Percentiles rank a stretch among this genome's conserved stretches.
Conservation (phyloP, 1,284 basidiomycete species). For the Prillingera fragicola region DNA sequence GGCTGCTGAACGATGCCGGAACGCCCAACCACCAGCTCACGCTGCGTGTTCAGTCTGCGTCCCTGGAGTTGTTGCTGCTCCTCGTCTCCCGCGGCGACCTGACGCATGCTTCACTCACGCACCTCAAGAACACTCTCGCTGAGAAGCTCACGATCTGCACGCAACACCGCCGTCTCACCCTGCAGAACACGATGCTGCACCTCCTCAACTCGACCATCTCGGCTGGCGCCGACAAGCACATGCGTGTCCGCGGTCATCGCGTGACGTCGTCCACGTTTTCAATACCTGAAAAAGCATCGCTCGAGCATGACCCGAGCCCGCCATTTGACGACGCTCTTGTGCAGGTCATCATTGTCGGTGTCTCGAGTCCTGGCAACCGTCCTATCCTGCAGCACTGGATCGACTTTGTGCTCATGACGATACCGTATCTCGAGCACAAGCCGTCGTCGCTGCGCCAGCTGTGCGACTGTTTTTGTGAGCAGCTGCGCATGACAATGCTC, state of each 20-base stretch:
- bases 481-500: conserved; percentile 56
- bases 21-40: conserved; percentile 50
- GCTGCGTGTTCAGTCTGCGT: conserved; percentile 60
- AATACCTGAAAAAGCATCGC: conserved; percentile 9
- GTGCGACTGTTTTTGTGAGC: conserved; percentile 71
- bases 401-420: conserved; percentile 87
- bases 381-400: conserved; percentile 89
- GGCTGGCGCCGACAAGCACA: conserved; percentile 48
- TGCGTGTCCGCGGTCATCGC: too few species aligned
- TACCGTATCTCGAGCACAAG: conserved; percentile 57
- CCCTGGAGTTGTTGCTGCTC: conserved; percentile 74
- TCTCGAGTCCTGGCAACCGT: conserved; percentile 63
- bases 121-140: conserved; percentile 65
- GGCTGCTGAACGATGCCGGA: conserved; percentile 12
- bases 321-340: conserved; percentile 55
- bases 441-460: conserved; percentile 67
- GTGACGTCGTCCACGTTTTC: conserved; percentile 13
- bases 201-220: conserved; percentile 79
- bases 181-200: conserved; percentile 89
- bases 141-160: conserved; percentile 70
- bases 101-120: conserved; percentile 56
- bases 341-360: conserved; percentile 72
- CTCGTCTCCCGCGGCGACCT: conserved; percentile 74
- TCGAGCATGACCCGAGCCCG: not conserved
- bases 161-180: conserved; percentile 63